These are phyloP conservation scores for Picochlorum costavermella DNA, from an alignment of 139 green algal species.

Conservation along the genomic window DNA sequence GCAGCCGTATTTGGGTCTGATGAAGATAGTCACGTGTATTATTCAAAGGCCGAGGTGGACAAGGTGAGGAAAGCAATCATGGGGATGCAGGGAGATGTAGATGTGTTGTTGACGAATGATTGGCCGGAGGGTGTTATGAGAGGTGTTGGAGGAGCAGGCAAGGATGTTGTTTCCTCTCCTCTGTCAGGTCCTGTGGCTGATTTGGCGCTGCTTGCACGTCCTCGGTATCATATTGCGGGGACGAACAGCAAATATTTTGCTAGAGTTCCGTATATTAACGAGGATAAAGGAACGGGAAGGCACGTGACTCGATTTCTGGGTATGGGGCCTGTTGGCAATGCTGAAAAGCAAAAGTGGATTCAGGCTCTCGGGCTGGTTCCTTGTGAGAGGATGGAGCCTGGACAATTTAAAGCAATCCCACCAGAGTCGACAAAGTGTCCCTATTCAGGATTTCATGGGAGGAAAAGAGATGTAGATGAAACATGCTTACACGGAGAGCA, in stretches of 20 bases:
- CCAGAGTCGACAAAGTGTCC: conserved; percentile 46
- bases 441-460: conserved; percentile 17
- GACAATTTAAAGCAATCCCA: conserved; percentile 40
- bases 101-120: conserved; percentile 77
- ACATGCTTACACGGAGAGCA: conserved; percentile 2
- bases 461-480: conserved; percentile 6
- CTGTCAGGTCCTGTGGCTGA: conserved; percentile 15
- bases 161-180: conserved; percentile 1
- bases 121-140: conserved; percentile 59
- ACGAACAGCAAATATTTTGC: conserved; percentile 39
- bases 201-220: conserved; percentile 35
- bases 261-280: conserved; percentile 74
- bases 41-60: conserved; percentile 52
- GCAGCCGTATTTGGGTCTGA: conserved; percentile 22
- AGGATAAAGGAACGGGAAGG: conserved; percentile 57
- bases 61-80: conserved; percentile 40
- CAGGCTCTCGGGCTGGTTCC: conserved; percentile 73
- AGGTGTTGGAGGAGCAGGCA: conserved; percentile 20
- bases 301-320: conserved; percentile 82
- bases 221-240: conserved; percentile 60
- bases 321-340: conserved; percentile 53
- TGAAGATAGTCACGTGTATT: conserved; percentile 16
- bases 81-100: conserved; percentile 59
- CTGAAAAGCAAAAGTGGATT: conserved; percentile 64
- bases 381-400: conserved; percentile 44